Base-by-base conservation (phyloP, 1,139 yeast genomes). In the Hyphopichia fennica region DNA sequence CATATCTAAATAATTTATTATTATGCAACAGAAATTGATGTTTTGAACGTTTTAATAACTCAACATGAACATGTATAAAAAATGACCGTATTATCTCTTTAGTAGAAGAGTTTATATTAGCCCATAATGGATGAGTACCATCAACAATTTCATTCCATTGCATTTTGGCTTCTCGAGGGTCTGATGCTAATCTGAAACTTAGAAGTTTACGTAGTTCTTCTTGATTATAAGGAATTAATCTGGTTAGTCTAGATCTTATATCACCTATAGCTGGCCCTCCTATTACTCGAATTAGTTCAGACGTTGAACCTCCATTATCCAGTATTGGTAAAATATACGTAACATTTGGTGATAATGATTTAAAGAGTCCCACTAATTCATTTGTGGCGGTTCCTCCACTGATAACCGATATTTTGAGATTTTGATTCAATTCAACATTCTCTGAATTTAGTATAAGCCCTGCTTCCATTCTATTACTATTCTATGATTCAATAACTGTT, bases 211-310 rank as follows among this genome's bases (percentile, higher is more conserved):
- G 67, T 37, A 84, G 56, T 3, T 65, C 64, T 3, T 65, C 68
- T 37, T 77, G 76, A 23, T 68, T 65, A 2, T 61, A 63, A 0
- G 83, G 82, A 22, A 90, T 84, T 42, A 91, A 65, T 42, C 95
- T 65, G 0, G 91, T 87, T 34, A 90, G 72, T 41, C 98, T 63
- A 0, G 96, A 88, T 38, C 98, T 67, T 4, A 91, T 75, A 57
- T 91, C 98, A 2, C 98, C 98, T 44, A 91, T 88, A 0, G 97
- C 97, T 1, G 96, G 96, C 0, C 97, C 97, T 1, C 96, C 96
- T 17, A 91, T 74, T 2, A 90, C 90, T 14, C 97, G 67, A n/a
- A 90, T 75, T 29, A 91, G 76, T 63, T 91, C 98, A 23, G 95
- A 85, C 0, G 97, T 89, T 1, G 96, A 89, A 1, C 97, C 98